A percentile compares a stretch with the other conserved stretches of the same genome.
These are phyloP conservation scores for Fusarium xyrophilum DNA, from an alignment of 2,329 filamentous ascomycete genomes.

Conservation along the genomic window DNA sequence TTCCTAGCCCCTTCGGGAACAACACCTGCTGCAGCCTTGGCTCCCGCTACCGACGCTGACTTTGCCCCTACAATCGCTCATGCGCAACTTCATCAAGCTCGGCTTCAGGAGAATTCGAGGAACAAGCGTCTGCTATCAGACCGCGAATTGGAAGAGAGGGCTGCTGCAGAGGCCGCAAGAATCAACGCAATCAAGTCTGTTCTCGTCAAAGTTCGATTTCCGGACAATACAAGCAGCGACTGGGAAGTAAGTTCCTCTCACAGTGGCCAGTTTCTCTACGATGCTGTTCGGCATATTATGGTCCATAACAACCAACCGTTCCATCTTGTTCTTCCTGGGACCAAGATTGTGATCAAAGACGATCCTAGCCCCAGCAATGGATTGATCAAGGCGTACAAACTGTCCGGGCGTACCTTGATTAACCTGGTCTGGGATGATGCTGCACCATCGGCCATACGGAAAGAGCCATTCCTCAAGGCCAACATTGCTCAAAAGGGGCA, in stretches of 20 bases:
- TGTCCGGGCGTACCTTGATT: constrained; percentile 74
- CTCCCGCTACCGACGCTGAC: constrained; percentile 72
- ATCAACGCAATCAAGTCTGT: constrained; percentile 72
- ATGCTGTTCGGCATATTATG: constrained; percentile 76
- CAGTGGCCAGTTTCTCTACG: constrained; percentile 75
- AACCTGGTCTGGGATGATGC: constrained; percentile 76
- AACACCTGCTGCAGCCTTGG: constrained; percentile 77
- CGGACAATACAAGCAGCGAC: constrained; percentile 81
- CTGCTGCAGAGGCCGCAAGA: constrained; percentile 68
- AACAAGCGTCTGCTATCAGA: constrained; percentile 85
- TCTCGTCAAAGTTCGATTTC: constrained; percentile 82
- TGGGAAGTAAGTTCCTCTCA: constrained; percentile 73
- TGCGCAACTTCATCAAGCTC: constrained; percentile 75
- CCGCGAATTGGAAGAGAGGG: constrained; percentile 76
- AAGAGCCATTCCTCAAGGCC: constrained; percentile 64
- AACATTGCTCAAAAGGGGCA: constrained; percentile 67
- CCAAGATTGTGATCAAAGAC: constrained; percentile 58
- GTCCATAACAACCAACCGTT: constrained; percentile 71
- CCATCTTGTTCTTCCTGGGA: constrained; percentile 69
- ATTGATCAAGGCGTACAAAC: constrained; percentile 75
- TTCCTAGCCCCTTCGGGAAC: constrained; percentile 78
- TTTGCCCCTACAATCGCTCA: constrained; percentile 79
- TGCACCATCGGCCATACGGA: constrained; percentile 63
- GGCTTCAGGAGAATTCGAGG: constrained; percentile 65
- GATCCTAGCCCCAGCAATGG: constrained; percentile 55